phyloP scores from a whole-genome alignment of 1,284 basidiomycete genomes.

The Puccinia horiana region DNA sequence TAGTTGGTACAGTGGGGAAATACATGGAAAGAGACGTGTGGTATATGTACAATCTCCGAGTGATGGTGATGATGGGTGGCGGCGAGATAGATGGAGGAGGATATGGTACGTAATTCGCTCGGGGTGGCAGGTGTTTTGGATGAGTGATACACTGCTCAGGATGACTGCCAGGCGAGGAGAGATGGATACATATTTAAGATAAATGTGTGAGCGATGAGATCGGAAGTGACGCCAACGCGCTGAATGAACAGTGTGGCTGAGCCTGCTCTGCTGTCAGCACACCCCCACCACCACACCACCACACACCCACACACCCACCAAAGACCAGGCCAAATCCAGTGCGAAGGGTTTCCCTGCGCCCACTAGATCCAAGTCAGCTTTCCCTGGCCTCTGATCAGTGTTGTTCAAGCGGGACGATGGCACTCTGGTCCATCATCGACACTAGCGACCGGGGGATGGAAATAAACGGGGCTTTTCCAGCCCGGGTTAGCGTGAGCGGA shows the following conservation, averaged over 20 bases:
- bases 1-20: neutral
- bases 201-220: neutral
- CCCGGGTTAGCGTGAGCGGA: slow-evolving; percentile 16
- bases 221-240: neutral
- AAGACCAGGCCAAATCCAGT: too few species aligned
- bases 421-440: slow-evolving; percentile 1
- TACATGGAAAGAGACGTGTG: neutral
- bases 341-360: neutral
- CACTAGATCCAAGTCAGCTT: neutral
- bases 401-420: too few species aligned
- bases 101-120: neutral
- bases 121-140: neutral
- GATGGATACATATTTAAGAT: neutral
- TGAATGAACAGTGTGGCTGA: slow-evolving; percentile 3
- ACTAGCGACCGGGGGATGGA: neutral
- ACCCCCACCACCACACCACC: too few species aligned
- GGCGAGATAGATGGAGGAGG: slow-evolving; percentile 9
- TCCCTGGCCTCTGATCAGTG: too few species aligned
- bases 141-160: neutral
- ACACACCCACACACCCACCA: too few species aligned
- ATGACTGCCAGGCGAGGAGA: neutral
- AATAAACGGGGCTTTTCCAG: neutral
- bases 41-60: neutral
- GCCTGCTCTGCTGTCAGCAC: neutral
- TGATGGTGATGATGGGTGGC: neutral